Evolutionary conservation across 148 eudicot species (phyloP).

Genomic region (Nepenthes mirabilis): DNA sequence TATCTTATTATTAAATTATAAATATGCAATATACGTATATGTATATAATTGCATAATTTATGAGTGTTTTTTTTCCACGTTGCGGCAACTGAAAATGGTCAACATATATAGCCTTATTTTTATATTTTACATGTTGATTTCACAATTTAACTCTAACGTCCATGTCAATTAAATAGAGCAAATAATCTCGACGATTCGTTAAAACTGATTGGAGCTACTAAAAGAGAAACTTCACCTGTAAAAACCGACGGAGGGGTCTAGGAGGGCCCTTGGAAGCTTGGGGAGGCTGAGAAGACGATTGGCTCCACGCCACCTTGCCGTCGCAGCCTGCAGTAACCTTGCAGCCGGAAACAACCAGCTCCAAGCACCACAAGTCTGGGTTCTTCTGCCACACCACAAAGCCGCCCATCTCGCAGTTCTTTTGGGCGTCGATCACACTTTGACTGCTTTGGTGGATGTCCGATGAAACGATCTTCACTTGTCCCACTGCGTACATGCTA

Average conservation of each 20-base stretch:
- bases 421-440: slow-evolving; percentile 41
- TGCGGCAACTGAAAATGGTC: too few species aligned
- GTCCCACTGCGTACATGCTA: slow-evolving; percentile 63
- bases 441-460: slow-evolving; percentile 19
- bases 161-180: too few species aligned
- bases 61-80: too few species aligned
- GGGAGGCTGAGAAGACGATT: slow-evolving; percentile 86
- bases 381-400: slow-evolving; percentile 84
- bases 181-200: too few species aligned
- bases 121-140: too few species aligned
- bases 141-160: too few species aligned
- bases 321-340: slow-evolving; percentile 94
- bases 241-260: slow-evolving; percentile 77
- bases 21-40: too few species aligned
- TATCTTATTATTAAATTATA: too few species aligned
- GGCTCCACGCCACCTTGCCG: slow-evolving; percentile 95
- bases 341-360: slow-evolving; percentile 67
- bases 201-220: not conserved
- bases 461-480: slow-evolving; percentile 40
- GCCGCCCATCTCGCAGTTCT: slow-evolving; percentile 63
- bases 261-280: slow-evolving; percentile 93
- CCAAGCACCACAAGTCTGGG: slow-evolving; percentile 83
- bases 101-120: too few species aligned
- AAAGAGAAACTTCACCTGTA: slow-evolving; percentile 43
- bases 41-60: too few species aligned